Evolutionary conservation across 768 basidiomycete genomes (phyloP), one percentile per base, ranked within the genome.

Genomic region (Pleurotus platypus): DNA sequence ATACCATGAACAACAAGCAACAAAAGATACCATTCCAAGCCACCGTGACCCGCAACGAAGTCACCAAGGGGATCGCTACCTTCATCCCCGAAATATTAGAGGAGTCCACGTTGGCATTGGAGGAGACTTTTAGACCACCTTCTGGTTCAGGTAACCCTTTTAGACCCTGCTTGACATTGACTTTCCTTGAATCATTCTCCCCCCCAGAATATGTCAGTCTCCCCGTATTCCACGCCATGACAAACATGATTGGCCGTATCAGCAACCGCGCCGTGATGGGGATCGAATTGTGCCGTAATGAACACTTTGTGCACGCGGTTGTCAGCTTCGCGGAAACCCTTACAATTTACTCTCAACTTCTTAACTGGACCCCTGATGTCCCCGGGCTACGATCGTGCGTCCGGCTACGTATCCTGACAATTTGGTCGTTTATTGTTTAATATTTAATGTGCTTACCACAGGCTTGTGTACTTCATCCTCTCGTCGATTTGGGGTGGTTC

Each of bases 251-350:
- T 57, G 73, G 70, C 7, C 62, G 73, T 51, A 70, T 73, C 50
- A 73, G 69, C 58, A 74, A 75, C 62, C 68, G 73, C 48, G 72
- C 70, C 12, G 67, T 74, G n/a, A 68, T 75, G 58, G 72, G 72
- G n/a, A 42, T 60, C 13, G 68, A 67, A 30, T 48, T 72, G 18
- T 72, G 72, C 61, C 73, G 72, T 56, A 69, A 75, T 58, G 53
- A 68, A n/a, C 57, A 58, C 24, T 76, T 72, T 55, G 51, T 73
- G 11, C 67, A 70, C 56, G 69, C 68, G 13, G 64, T 73, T 27
- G 71, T 75, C 15, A 65, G 62, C 45, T 75, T 73, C 56, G 66
- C 70, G 11, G 70, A 75, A 60, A 70, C 69, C 5, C 63, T 64
- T 4, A 58, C 70, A n/a, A 46, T 72, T 11, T 71, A 71, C 55